phyloP scores from a whole-genome alignment of 768 basidiomycete genomes.

The Suillus clintonianus region DNA sequence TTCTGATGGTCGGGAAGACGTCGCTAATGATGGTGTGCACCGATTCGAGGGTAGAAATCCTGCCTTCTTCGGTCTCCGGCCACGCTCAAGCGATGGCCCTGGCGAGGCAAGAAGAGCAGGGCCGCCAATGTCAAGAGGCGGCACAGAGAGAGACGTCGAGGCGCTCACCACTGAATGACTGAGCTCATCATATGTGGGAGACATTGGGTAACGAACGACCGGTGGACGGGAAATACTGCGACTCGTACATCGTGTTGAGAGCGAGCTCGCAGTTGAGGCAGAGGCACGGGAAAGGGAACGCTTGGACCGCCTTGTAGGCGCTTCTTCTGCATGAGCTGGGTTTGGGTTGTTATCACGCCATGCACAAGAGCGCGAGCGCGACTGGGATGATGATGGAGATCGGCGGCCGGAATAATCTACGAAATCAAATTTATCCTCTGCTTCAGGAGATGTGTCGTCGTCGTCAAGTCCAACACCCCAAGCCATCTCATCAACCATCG shows the following conservation, averaged over 20 bases:
- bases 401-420: constrained; percentile 18
- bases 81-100: constrained; percentile 26
- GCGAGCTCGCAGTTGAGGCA: constrained; percentile 39
- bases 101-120: constrained; percentile 20
- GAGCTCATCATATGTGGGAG: constrained; percentile 27
- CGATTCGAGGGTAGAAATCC: constrained; percentile 12
- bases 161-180: constrained; percentile 20
- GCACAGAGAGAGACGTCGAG: constrained; percentile 18
- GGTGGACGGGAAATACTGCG: constrained; percentile 44
- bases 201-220: constrained; percentile 24
- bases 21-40: constrained; percentile 21
- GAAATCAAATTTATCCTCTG: constrained; percentile 29
- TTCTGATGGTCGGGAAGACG: constrained; percentile 28
- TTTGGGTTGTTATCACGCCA: constrained; percentile 18
- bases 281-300: constrained; percentile 56
- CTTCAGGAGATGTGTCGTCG: constrained; percentile 29
- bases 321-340: constrained; percentile 30
- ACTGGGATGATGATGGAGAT: constrained; percentile 16
- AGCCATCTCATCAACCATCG: constrained; percentile 75
- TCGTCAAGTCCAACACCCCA: constrained; percentile 69
- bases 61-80: constrained; percentile 25
- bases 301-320: constrained; percentile 38
- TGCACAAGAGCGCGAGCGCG: constrained; percentile 34
- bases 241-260: constrained; percentile 39
- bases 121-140: constrained; percentile 30